phyloP scores from a whole-genome alignment of 257 asterid species.

The Solanum boliviense region DNA sequence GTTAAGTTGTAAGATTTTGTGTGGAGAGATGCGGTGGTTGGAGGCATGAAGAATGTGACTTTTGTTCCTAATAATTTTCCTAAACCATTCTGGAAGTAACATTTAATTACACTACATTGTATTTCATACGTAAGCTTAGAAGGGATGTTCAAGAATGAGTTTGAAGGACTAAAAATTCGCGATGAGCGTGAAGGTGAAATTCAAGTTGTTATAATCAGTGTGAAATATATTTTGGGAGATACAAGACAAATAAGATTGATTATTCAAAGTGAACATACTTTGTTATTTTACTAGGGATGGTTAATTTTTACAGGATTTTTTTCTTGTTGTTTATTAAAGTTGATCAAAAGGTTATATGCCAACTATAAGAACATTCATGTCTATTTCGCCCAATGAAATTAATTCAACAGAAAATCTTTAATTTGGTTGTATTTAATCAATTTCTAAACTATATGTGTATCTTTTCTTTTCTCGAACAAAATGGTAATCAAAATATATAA shows the following conservation, averaged over 20 bases:
- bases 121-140: conserved; percentile 49
- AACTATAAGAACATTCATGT: background rate
- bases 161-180: conserved; percentile 18
- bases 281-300: conserved; percentile 34
- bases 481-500: too few relatives aligned
- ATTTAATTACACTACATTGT: conserved; percentile 31
- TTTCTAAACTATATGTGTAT: background rate
- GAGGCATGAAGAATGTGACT: too few relatives aligned
- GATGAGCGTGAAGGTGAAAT: background rate
- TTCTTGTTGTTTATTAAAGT: conserved; percentile 17
- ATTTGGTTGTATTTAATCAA: background rate
- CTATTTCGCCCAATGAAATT: background rate
- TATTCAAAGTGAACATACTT: conserved; percentile 55
- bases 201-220: conserved; percentile 7
- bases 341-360: conserved; percentile 16
- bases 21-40: too few relatives aligned
- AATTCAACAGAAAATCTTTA: background rate
- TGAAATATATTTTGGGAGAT: conserved; percentile 37
- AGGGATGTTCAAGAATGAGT: conserved; percentile 53
- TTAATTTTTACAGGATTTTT: conserved; percentile 13
- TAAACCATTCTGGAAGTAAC: conserved; percentile 48
- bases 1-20: too few relatives aligned
- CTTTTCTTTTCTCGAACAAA: background rate
- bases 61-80: conserved; percentile 36
- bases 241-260: conserved; percentile 36